Base-by-base conservation (phyloP, 2,329 filamentous ascomycete species). In the Phaeosphaeria sp. region DNA sequence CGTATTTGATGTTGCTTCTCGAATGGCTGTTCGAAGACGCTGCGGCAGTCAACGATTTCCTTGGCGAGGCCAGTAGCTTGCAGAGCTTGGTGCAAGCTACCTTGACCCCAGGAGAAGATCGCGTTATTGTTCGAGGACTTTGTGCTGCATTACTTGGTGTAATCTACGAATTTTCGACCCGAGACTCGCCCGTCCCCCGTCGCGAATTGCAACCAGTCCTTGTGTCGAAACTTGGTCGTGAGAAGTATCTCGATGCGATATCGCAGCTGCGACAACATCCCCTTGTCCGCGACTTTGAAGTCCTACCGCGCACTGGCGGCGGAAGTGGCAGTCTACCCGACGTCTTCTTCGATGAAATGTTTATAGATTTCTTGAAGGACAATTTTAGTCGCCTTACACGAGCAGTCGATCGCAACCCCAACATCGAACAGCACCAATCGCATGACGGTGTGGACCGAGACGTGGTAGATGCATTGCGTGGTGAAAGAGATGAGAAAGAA, bases 141-240 rank as follows among this genome's bases (percentile, higher is more conserved):
- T 92, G 90, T 73, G 90, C 93, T 17, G 88, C 93, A 73, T 80
- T 99, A 0, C 83, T 98, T 1, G 95, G 94, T 10, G 89, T 96
- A 20, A 85, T 95, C 4, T 99, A 98, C 74, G 95, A 99, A 71
- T 99, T 98, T 72, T 98, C 94, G 10, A 97, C 94, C 0, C 97
- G 96, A 73, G 95, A 99, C 77, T 98, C 94, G 0, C 92, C 95
- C 0, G 89, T 99, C 51, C 87, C 94, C 6, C 86, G 95, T 59
- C 84, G 88, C 22, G 93, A 90, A 10, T 80, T 99, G 46, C 91
- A 96, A 69, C 87, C 90, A 22, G 85, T 97, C 25, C 82, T 99
- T 36, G 83, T 87, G 25, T 87, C 89, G 46, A 87, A 89, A 56
- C 85, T 98, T 68, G 92, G 93, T 41, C 88, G 93, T 65, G 93